Conservation (phyloP, 2,329 filamentous ascomycete genomes). For the Aspergillus quadricinctus region DNA sequence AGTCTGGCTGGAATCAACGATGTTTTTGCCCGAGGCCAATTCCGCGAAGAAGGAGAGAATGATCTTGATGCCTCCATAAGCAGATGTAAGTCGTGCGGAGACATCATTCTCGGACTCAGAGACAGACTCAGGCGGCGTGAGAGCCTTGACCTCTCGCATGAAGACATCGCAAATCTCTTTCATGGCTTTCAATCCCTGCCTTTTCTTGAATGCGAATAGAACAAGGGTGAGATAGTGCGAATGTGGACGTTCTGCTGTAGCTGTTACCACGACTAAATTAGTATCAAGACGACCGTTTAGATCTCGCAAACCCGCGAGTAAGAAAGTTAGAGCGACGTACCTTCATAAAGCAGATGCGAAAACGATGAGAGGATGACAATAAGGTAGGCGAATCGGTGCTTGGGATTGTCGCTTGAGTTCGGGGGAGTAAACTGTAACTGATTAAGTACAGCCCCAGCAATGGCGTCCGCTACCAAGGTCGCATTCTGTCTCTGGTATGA, state of each 20-base stretch:
- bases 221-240: constrained; percentile 63
- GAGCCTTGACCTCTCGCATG: constrained; percentile 51
- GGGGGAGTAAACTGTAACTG: constrained; percentile 56
- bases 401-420: constrained; percentile 47
- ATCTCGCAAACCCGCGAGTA: background rate
- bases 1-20: constrained; percentile 70
- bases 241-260: constrained; percentile 48
- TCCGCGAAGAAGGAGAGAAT: constrained; percentile 78
- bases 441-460: constrained; percentile 66
- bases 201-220: constrained; percentile 79
- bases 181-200: constrained; percentile 68
- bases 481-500: constrained; percentile 58
- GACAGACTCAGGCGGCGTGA: constrained; percentile 42
- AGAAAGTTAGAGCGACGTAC: constrained; percentile 31
- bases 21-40: constrained; percentile 70
- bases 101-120: constrained; percentile 36
- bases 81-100: constrained; percentile 44
- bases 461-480: constrained; percentile 58
- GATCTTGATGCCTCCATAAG: constrained; percentile 66
- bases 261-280: constrained; percentile 16
- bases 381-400: constrained; percentile 71
- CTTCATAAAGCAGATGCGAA: constrained; percentile 74
- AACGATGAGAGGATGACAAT: constrained; percentile 75
- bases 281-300: background rate
- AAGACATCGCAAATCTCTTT: constrained; percentile 70